Percentiles rank a stretch among this genome's conserved stretches.
phyloP scores from a whole-genome alignment of 1,284 basidiomycete species.

The Pseudozyma pruni region DNA sequence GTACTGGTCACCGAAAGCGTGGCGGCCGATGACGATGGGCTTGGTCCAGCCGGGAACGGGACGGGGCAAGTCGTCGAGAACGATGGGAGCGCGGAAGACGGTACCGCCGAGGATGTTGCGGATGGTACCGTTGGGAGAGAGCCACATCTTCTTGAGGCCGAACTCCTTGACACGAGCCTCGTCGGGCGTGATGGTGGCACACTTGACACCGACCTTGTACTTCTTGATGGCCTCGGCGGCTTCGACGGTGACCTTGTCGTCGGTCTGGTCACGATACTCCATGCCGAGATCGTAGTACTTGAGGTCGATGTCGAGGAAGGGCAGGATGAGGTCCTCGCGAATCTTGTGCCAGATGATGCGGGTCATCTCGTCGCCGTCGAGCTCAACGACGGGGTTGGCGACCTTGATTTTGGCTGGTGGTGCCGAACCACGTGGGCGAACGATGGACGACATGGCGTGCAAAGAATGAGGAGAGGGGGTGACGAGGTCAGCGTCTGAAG shows the following conservation, averaged over 20 bases:
- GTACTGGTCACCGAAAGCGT: constrained; percentile 93
- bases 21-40: constrained; percentile 95
- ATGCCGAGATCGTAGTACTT: constrained; percentile 98
- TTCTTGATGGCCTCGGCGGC: constrained; percentile 80
- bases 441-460: constrained; percentile 37
- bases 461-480: background rate
- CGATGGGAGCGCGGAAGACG: constrained; percentile 98
- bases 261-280: constrained; percentile 89
- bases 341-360: constrained; percentile 91
- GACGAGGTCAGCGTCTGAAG: no score
- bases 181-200: constrained; percentile 98
- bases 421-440: constrained; percentile 37
- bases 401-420: constrained; percentile 75
- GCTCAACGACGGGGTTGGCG: constrained; percentile 90
- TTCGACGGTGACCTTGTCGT: constrained; percentile 92
- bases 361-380: constrained; percentile 70
- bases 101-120: constrained; percentile 97
- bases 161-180: constrained; percentile 85
- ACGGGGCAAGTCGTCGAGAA: constrained; percentile 87
- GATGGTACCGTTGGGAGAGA: constrained; percentile 70
- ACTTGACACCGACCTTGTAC: constrained; percentile 71
- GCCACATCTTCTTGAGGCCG: constrained; percentile 92
- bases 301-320: constrained; percentile 93
- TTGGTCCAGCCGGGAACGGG: constrained; percentile 91
- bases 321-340: constrained; percentile 93